Conservation (phyloP, 2,329 filamentous ascomycete species). For the Onygenales sp. region DNA sequence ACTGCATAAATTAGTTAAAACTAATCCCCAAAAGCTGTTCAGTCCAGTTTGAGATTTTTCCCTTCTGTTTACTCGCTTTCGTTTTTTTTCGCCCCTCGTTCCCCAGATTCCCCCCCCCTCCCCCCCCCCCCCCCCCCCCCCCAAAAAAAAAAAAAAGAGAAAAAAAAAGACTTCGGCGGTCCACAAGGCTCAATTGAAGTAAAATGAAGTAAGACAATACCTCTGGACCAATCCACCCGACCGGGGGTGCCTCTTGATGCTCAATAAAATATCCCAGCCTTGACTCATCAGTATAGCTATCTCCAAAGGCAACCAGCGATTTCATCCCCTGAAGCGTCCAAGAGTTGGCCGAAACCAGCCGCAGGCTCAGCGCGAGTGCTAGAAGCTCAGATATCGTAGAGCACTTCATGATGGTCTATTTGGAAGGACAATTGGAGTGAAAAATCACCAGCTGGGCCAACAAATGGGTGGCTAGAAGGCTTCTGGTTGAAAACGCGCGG, state of each 20-base stretch:
- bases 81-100: no score
- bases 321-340: constrained; percentile 42
- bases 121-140: no score
- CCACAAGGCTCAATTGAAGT: not conserved
- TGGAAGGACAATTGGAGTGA: no score
- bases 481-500: no score
- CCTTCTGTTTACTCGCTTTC: no score
- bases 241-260: constrained; percentile 51
- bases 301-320: constrained; percentile 60
- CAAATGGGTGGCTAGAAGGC: no score
- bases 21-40: no score
- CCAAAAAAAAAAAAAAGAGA: not conserved
- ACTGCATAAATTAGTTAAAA: no score
- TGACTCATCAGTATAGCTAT: constrained; percentile 68
- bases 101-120: no score
- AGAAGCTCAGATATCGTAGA: not conserved
- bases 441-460: no score
- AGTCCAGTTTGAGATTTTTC: no score
- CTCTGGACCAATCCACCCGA: constrained; percentile 45
- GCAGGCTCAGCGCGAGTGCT: not conserved
- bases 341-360: not conserved
- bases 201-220: constrained; percentile 18
- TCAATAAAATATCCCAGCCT: constrained; percentile 54
- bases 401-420: no score
- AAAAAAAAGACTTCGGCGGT: not conserved